phyloP scores from a whole-genome alignment of 1,139 yeast species.

The Blastobotrys apis region DNA sequence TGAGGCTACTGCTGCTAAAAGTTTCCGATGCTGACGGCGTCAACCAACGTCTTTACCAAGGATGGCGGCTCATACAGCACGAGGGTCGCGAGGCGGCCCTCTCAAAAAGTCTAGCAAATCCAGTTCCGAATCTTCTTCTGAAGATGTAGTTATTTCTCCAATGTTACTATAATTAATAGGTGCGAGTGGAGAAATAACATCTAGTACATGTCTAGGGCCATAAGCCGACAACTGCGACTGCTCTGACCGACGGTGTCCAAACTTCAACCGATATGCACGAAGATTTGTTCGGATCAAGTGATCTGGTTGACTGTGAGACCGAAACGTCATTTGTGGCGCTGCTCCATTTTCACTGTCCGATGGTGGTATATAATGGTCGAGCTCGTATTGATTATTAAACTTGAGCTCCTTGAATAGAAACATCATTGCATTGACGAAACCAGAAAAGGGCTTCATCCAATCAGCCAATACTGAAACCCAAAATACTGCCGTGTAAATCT shows the following conservation, averaged over 20 bases:
- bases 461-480: constrained; percentile 67
- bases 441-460: constrained; percentile 59
- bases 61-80: too few species aligned
- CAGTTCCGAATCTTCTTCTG: constrained; percentile 9
- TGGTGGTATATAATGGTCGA: neutral
- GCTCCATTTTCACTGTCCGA: neutral
- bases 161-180: neutral
- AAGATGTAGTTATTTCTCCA: neutral
- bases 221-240: neutral
- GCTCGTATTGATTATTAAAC: neutral
- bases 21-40: too few species aligned
- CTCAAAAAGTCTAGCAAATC: constrained; percentile 13
- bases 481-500: constrained; percentile 24
- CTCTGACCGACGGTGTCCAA: neutral
- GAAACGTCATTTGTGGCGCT: neutral
- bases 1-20: too few species aligned
- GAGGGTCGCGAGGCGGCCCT: too few species aligned
- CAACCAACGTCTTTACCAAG: too few species aligned
- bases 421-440: constrained; percentile 21
- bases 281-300: neutral
- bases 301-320: neutral
- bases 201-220: neutral
- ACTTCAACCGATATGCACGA: neutral
- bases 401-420: constrained; percentile 18
- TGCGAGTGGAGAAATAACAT: constrained; percentile 15